Conservation (phyloP, 2,329 filamentous ascomycete genomes). For the Albifimbria verrucaria region DNA sequence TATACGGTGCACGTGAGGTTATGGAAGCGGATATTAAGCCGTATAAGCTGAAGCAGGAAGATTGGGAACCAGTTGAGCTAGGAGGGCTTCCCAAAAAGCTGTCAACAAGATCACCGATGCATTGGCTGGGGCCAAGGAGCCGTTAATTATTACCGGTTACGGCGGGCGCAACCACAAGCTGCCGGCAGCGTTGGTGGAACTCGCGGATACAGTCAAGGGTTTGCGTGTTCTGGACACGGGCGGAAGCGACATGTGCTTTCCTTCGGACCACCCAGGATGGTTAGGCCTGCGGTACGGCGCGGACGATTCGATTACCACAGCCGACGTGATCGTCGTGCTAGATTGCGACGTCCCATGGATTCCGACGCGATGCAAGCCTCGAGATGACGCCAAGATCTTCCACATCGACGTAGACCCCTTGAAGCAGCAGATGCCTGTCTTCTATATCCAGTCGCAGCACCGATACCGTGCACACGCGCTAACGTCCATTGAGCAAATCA, state of each 20-base stretch:
- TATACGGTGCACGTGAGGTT: conserved; percentile 72
- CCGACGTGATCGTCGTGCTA: conserved; percentile 79
- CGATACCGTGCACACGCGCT: conserved; percentile 64
- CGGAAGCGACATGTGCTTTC: conserved; percentile 77
- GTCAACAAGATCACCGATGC: conserved; percentile 57
- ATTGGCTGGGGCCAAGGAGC: conserved; percentile 58
- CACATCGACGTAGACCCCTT: conserved; percentile 63
- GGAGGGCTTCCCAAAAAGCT: conserved; percentile 51
- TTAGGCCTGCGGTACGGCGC: conserved; percentile 69
- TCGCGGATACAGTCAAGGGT: conserved; percentile 64
- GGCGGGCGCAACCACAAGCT: conserved; percentile 62
- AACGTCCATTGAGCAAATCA: conserved; percentile 63
- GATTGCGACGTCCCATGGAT: conserved; percentile 95
- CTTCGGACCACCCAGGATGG: conserved; percentile 62
- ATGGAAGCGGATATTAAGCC: conserved; percentile 81
- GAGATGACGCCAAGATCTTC: conserved; percentile 48
- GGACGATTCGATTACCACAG: conserved; percentile 67
- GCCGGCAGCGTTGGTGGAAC: conserved; percentile 57
- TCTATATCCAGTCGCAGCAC: conserved; percentile 63
- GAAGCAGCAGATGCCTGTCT: conserved; percentile 69
- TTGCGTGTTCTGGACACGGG: conserved; percentile 70
- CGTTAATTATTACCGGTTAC: conserved; percentile 67
- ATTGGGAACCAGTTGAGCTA: conserved; percentile 68
- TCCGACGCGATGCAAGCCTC: conserved; percentile 62
- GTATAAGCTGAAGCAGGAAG: conserved; percentile 61